Base-by-base conservation (phyloP, 2,329 filamentous ascomycete genomes). In the Colletotrichum graminicola region DNA sequence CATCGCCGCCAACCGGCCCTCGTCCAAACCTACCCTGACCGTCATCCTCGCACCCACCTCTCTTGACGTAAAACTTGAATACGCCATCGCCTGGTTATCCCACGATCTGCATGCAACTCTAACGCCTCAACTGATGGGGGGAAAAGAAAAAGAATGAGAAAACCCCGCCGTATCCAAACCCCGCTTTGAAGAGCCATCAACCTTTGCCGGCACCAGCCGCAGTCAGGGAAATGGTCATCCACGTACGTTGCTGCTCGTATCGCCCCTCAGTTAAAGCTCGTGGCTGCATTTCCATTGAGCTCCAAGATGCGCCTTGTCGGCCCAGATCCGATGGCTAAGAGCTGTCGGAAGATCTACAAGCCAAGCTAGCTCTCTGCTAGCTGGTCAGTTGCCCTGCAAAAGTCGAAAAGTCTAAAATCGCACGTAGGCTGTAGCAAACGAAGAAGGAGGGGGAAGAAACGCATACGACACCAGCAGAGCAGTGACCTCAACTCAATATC, bases 391-490 rank as follows among this genome's bases (percentile, higher is more conserved):
- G 59, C n/a, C 36, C 32, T 36, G 6, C 45, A 14, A 39, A 39
- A 49, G 5, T 18, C 29, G 39, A 52, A 51, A 62, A 52, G 32
- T 62, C 32, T 62, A 41, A 52, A 51, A 66, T 36, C 34, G 54
- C 41, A 60, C 63, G 43, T 45, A 45, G 34, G 34, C 34, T 34
- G 34, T 34, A 34, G 39, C 39, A 32, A 54, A 23, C 21, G 59
- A 60, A 29, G 57, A 8, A 59, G 12, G 41, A 21, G 23, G 39
- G 49, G 29, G 45, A 47, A 39, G 52, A 63, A 63, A 62, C 66
- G 43, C 59, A 63, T 63, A 65, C 59, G 59, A 71, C 59, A 47
- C 45, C 23, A 64, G 49, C 26, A 32, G 51, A 26, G 41, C 39
- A 51, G 36, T 71, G 65, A 55, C 62, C 45, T 60, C 62, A 34